Evolutionary conservation across 306 rosid genomes (phyloP), one percentile per base, ranked within the genome.

Genomic region (Pterocarpus macrocarpus): DNA sequence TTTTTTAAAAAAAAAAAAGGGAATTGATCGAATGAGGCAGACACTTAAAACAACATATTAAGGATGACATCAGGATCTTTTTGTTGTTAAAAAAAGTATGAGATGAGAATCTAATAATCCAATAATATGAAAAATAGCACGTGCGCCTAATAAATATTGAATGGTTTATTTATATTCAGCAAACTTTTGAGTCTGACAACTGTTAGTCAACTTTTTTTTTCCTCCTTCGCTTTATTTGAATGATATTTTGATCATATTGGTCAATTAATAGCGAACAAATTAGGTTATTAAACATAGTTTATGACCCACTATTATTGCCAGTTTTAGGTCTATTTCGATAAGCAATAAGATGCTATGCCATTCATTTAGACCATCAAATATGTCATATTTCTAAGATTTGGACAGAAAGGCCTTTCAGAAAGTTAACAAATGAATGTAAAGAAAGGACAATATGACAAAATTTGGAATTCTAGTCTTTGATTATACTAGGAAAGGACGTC

Each of bases 381-480:
- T 64, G 52, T 50, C 64, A 49, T 64, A 13, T 77, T 34, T 64
- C 5, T 41, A 1, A 11, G 72, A 47, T 45, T 47, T n/a, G 32
- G 61, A 8, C 45, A 47, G 49, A 47, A 47, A 47, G 14, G 32
- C 3, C 47, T 16, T 64, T 63, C 13, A 16, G 28, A 45, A 75
- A 32, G 58, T 41, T 22, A 7, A 22, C 28, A 39, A 11, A 38
- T 32, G 41, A n/a, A 65, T 39, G 68, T 8, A 28, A 14, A 58
- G 78, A 75, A 58, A 58, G 13, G 66, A 73, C 56, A 39, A 8
- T 38, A 36, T 36, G 58, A 4, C 30, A 57, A 38, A 8, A 22
- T 49, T 49, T 47, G 28, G 72, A 47, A 64, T 6, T 34, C 34
- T 76, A 35, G n/a, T 12, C 34, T 64, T 77, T 52, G 73, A 76